These are phyloP conservation scores for Pseudomassariella vexata DNA, from an alignment of 2,329 filamentous ascomycete species.

Conservation along the genomic window DNA sequence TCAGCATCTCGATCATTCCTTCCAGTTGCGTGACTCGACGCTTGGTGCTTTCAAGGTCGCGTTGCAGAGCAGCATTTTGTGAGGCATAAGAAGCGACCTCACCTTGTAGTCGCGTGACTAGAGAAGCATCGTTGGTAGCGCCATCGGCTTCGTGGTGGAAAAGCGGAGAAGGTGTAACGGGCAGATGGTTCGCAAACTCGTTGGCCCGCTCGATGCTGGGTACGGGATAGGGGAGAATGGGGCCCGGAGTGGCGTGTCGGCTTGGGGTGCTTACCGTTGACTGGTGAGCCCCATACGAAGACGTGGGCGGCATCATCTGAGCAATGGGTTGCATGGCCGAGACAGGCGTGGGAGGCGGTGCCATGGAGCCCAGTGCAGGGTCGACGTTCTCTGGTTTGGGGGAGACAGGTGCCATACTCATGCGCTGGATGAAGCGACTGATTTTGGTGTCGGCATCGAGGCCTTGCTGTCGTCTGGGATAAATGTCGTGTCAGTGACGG, in stretches of 20 bases:
- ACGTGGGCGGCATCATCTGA: not conserved
- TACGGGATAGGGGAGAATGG: not conserved
- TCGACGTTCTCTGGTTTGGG: no score
- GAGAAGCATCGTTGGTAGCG: no score
- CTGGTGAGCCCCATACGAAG: not conserved
- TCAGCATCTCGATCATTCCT: slow-evolving; percentile 1
- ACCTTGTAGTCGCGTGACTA: slow-evolving; percentile 1
- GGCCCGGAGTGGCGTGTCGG: slow-evolving; percentile 1
- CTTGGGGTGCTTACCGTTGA: slow-evolving; percentile 1
- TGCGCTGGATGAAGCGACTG: slow-evolving; percentile 6
- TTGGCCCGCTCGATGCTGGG: not conserved
- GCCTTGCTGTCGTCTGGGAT: slow-evolving; percentile 4
- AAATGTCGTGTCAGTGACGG: not conserved
- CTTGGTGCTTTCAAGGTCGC: no score
- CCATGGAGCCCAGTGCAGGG: no score
- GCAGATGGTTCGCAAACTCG: no score
- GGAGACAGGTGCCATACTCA: not conserved
- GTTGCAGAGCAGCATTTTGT: not conserved
- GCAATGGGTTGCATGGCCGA: slow-evolving; percentile 2
- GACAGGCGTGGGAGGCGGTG: not conserved
- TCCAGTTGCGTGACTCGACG: slow-evolving; percentile 1
- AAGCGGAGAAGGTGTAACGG: no score
- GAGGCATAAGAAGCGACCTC: not conserved
- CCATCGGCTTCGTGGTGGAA: no score
- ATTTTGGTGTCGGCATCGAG: slow-evolving; percentile 11